A percentile compares a stretch with the other conserved stretches of the same genome.
These are phyloP conservation scores for Ceratobasidium papillatum DNA, from an alignment of 1,284 basidiomycete species.

Conservation along the genomic window DNA sequence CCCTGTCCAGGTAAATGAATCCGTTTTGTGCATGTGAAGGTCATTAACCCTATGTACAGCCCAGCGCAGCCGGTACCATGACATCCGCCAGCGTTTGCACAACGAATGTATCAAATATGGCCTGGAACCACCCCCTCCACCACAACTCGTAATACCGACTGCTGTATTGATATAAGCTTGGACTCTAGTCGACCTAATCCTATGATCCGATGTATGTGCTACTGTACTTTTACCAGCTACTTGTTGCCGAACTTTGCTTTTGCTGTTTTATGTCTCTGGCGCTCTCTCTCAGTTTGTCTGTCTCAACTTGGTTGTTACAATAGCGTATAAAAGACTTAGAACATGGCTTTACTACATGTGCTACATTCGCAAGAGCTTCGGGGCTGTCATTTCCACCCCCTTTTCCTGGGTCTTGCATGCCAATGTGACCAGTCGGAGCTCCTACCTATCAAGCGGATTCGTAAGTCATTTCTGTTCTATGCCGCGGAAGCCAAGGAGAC, in stretches of 20 bases:
- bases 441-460: not conserved
- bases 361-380: not conserved
- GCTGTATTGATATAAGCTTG: slow-evolving; percentile 21
- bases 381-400: not conserved
- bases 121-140: slow-evolving; percentile 51
- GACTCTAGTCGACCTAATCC: not conserved
- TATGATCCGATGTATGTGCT: not conserved
- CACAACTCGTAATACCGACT: slow-evolving; percentile 39
- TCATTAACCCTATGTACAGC: slow-evolving; percentile 52
- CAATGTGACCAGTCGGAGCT: not conserved
- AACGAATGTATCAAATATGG: slow-evolving; percentile 62
- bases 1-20: slow-evolving; percentile 67
- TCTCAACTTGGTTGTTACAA: not conserved
- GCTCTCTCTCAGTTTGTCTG: not conserved
- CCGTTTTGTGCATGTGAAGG: not conserved
- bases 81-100: slow-evolving; percentile 59
- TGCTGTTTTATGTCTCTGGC: not conserved
- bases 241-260: not conserved
- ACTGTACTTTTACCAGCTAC: not conserved
- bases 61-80: slow-evolving; percentile 61
- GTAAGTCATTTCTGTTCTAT: not conserved
- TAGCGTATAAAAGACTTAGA: not conserved
- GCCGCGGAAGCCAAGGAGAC: not conserved
- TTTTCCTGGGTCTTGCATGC: not conserved
- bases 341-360: not conserved